These are phyloP conservation scores for Tolypocladium ovalisporum DNA, from an alignment of 2,329 filamentous ascomycete species.

Conservation along the genomic window DNA sequence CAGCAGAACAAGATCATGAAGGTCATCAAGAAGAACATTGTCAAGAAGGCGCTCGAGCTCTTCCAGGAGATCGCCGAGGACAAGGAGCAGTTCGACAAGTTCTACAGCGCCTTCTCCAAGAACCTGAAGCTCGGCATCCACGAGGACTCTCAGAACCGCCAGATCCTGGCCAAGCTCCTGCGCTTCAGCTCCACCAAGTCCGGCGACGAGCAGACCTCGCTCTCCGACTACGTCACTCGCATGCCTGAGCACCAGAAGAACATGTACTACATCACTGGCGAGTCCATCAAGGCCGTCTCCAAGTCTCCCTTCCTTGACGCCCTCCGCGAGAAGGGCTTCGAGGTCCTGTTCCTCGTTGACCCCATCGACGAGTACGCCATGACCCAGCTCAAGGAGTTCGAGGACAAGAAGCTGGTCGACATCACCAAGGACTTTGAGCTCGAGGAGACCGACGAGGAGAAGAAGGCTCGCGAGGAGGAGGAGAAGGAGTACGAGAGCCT, in stretches of 20 bases:
- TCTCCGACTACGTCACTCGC: slow-evolving; percentile 94
- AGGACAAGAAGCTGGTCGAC: slow-evolving; percentile 99
- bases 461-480: slow-evolving; percentile 85
- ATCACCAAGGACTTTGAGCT: slow-evolving; percentile 99
- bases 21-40: slow-evolving; percentile 99
- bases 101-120: slow-evolving; percentile 99
- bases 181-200: slow-evolving; percentile 99
- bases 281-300: slow-evolving; percentile 95
- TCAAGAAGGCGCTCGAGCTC: slow-evolving; percentile 99
- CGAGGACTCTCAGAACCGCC: slow-evolving; percentile 98
- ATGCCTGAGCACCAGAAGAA: slow-evolving; percentile 99
- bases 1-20: slow-evolving; percentile 99
- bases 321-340: slow-evolving; percentile 98
- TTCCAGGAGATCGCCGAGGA: slow-evolving; percentile 99
- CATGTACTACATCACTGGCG: slow-evolving; percentile 99
- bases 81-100: slow-evolving; percentile 99
- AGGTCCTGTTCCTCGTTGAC: slow-evolving; percentile 98
- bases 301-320: slow-evolving; percentile 99
- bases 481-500: slow-evolving; percentile 97
- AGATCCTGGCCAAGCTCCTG: slow-evolving; percentile 88
- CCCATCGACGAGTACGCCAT: slow-evolving; percentile 99
- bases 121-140: slow-evolving; percentile 99
- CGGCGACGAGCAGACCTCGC: slow-evolving; percentile 87
- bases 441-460: slow-evolving; percentile 99
- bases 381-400: slow-evolving; percentile 99